Evolutionary conservation across 257 asterid genomes (phyloP), one percentile per base, ranked within the genome.

Genomic region (Leptodermis oblonga): DNA sequence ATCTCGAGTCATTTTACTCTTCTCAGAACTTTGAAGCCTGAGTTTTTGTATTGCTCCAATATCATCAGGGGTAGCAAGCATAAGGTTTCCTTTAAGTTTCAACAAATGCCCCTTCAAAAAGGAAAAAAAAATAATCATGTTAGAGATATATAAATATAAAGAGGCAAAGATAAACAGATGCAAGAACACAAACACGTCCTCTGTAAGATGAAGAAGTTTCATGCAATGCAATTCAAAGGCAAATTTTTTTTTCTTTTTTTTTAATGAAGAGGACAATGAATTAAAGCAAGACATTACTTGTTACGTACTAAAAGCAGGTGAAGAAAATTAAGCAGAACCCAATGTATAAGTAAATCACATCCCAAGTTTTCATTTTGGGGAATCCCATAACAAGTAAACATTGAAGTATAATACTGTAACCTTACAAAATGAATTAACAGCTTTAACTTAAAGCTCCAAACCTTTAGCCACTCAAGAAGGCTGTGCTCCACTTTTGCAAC

Each of bases 381-480:
- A 12, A 33, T 46, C n/a, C 14, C 4, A 33, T n/a, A 34, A 33
- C 3, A 22, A 10, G 6, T 28, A 55, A 31, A 56, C 15, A 49
- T 28, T 28, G 42, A 43, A 51, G 36, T 42, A 41, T 42, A 23
- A 58, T 7, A 26, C 26, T 25, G 12, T 39, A 20, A 55, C 53
- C 26, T 15, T 17, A 33, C 26, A 59, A 54, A 39, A 53, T 60
- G 51, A 62, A 74, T 26, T 49, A 15, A 70, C 43, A 71, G 23
- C 68, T 34, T 28, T 8, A 30, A 43, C 43, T 28, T 41, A 58
- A 42, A 45, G 33, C 70, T 58, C 36, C 79, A 70, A 82, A 94
- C 99, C 99, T 94, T 82, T 49, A 94, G 96, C 97, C 99, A 89
- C 75, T 94, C 97, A 68, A 89, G 82, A 70, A 94, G 96, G 82